These are phyloP conservation scores for Beauveria brongniartii DNA, from an alignment of 2,329 filamentous ascomycete species.

Conservation along the genomic window DNA sequence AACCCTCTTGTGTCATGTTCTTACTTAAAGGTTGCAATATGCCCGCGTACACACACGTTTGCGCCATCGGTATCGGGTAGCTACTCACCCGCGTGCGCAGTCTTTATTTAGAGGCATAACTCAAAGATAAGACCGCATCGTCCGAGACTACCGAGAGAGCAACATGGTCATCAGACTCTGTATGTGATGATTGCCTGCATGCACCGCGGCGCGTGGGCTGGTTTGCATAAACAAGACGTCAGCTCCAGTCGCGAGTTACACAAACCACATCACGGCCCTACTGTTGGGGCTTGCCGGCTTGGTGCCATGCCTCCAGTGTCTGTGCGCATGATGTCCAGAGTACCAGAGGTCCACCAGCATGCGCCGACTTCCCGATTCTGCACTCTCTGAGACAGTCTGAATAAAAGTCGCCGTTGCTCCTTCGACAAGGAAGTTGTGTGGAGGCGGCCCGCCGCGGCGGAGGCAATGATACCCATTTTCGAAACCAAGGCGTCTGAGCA, in stretches of 20 bases:
- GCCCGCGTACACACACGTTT: background rate
- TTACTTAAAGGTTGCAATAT: background rate
- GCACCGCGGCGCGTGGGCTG: background rate
- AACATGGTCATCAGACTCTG: background rate
- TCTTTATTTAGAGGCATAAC: no score
- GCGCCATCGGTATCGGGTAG: background rate
- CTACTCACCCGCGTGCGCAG: background rate
- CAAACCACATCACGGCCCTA: background rate
- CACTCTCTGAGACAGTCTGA: background rate
- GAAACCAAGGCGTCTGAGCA: slow-evolving; percentile 5
- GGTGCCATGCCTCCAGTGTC: background rate
- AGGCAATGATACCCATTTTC: background rate
- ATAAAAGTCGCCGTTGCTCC: background rate
- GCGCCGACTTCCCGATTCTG: background rate
- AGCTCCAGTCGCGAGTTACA: background rate
- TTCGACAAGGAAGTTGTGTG: background rate
- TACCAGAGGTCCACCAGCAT: background rate
- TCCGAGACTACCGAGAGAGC: background rate
- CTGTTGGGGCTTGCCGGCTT: background rate
- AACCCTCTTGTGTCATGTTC: no score
- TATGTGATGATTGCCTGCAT: background rate
- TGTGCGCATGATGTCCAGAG: background rate
- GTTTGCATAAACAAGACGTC: background rate
- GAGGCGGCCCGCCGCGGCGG: slow-evolving; percentile 6
- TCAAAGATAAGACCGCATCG: background rate